Evolutionary conservation across 257 asterid genomes (phyloP), one percentile per base, ranked within the genome.

Genomic region (Lycium ferocissimum): DNA sequence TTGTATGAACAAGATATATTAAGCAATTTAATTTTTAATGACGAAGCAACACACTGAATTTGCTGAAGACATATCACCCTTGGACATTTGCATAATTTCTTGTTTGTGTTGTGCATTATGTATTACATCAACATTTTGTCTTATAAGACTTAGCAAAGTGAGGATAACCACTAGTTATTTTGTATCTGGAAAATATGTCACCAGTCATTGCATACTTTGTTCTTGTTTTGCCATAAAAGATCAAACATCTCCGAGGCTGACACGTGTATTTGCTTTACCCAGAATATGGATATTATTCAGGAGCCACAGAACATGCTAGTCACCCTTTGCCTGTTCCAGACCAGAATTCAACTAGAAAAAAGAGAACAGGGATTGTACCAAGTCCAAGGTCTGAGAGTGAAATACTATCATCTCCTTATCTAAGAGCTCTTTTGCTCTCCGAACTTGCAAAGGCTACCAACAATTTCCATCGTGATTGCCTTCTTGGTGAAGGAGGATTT

Each of bases 401-500:
- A 70, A 90, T 90, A 57, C 59, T 88, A 73, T 87, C 91, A 47
- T 86, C 91, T 59, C 86, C 89, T 17, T 83, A 86, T 20, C 61
- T 90, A 35, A 90, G 88, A 82, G 86, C 92, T 1, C 88, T 90
- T 79, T 38, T 84, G 72, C 83, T 79, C 49, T 80, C 82, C 75
- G 89, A 83, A 62, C 92, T 90, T 86, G 69, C 49, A 51, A 67
- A 69, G 33, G 92, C 92, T 59, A 88, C 92, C 1, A 73, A 22
- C 22, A 66, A 83, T 40, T 90, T 90, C 79, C 73, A 59, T 80
- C 37, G 33, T 2, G 87, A 85, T 20, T 79, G 80, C 80, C 89
- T 88, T 62, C 69, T 90, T 53, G 92, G 92, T 17, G 92, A 90
- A 88, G 92, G 92, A 54, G 92, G 92, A 9, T 90, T 90, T 45